These are phyloP conservation scores for Beauveria rudraprayagi DNA, from an alignment of 2,329 filamentous ascomycete species.

Conservation along the genomic window DNA sequence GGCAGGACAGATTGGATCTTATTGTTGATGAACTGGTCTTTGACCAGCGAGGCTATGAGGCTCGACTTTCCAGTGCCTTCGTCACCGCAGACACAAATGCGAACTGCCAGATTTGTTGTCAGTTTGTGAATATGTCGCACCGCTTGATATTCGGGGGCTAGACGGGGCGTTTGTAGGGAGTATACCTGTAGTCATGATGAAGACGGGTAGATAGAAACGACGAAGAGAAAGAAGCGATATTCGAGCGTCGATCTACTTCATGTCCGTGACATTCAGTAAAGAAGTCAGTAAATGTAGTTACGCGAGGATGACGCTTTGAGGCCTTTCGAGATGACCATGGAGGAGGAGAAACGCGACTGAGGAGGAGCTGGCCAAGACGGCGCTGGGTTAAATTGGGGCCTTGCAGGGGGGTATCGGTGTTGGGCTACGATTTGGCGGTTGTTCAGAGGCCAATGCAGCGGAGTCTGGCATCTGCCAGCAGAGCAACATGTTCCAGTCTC, in stretches of 20 bases:
- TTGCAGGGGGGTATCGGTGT: no score
- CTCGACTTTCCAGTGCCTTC: conserved; percentile 93
- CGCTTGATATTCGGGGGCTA: not conserved
- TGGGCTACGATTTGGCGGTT: no score
- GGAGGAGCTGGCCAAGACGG: conserved; percentile 4
- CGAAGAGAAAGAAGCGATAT: not conserved
- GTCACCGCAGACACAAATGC: conserved; percentile 94
- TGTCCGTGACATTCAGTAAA: not conserved
- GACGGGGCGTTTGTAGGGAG: not conserved
- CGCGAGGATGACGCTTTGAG: not conserved
- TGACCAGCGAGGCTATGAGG: conserved; percentile 89
- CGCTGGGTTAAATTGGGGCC: not conserved
- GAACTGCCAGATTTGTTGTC: conserved; percentile 43
- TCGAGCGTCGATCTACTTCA: not conserved
- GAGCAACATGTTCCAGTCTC: no score
- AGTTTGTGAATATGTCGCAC: not conserved
- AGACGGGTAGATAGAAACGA: not conserved
- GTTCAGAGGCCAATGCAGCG: no score
- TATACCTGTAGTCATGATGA: conserved; percentile 22
- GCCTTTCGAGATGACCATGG: conserved; percentile 5
- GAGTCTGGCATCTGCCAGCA: no score
- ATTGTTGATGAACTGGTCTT: conserved; percentile 90
- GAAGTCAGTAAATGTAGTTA: not conserved
- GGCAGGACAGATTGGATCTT: conserved; percentile 94
- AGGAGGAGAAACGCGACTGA: conserved; percentile 1